Base-by-base conservation (phyloP, 805 yeast genomes). In the Spathaspora passalidarum region DNA sequence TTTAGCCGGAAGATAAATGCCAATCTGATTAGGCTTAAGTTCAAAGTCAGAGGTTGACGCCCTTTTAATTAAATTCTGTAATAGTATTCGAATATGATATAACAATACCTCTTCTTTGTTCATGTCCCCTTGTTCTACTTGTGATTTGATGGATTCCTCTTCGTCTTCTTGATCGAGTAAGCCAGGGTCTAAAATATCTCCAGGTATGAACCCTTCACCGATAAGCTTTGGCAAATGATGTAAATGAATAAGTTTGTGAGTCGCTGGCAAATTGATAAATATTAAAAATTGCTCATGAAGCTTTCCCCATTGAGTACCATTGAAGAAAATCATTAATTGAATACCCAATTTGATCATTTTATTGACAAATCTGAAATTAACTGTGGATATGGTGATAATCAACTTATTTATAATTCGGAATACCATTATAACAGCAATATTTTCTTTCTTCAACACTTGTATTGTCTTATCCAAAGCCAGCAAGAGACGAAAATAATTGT, bases 391-490 rank as follows among this genome's bases (percentile, higher is more conserved):
- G n/a, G 66, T 60, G 0, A 75, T 50, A 5, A 82, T 52, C 3
- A 74, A 52, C 29, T 67, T 69, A 55, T 82, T 82, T 14, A 77
- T 58, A 13, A 82, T 59, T 43, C 68, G 67, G 38, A 82, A 55
- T 2, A 61, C 44, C 5, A 50, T 42, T 2, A 63, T 51, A 19
- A 60, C 48, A 18, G 62, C 42, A 2, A 57, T 42, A 38, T 50
- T 56, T 43, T 68, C 73, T 25, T 58, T 60, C 46, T 54, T 56
- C 40, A 48, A 55, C 2, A 40, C 18, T 5, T 47, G 44, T 5
- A 51, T 41, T 1, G 62, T 50, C n/a, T 49, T 47, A 10, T 44
- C 46, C 10, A 66, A 35, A 2, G 63, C 23, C 5, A 44, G 47
- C 11, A 60, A 42, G 13, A 68, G 14, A 16, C 51, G 49, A 13